A percentile compares a stretch with the other conserved stretches of the same genome.
phyloP scores from a whole-genome alignment of 2,329 filamentous ascomycete species.

The Xylariaceae sp. region DNA sequence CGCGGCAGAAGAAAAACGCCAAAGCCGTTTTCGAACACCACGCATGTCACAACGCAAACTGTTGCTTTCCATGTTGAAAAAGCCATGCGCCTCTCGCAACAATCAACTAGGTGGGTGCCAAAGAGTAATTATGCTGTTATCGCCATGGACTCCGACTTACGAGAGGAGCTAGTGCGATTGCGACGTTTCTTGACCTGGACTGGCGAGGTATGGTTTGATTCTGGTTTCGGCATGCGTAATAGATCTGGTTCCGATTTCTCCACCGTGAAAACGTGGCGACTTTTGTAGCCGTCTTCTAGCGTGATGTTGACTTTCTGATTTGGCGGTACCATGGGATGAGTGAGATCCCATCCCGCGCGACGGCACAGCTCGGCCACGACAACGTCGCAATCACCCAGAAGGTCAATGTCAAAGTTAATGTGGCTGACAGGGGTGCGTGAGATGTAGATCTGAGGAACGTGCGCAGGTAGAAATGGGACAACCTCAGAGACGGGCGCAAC shows the following conservation, averaged over 20 bases:
- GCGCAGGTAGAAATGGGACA: constrained; percentile 75
- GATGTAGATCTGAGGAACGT: constrained; percentile 90
- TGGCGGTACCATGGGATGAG: constrained; percentile 82
- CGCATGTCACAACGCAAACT: neutral
- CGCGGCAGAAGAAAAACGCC: constrained; percentile 1
- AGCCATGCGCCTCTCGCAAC: neutral
- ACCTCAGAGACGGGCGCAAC: constrained; percentile 95
- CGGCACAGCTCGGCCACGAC: constrained; percentile 86
- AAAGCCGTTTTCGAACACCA: constrained; percentile 12
- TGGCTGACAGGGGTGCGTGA: constrained; percentile 83
- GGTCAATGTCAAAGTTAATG: constrained; percentile 94
- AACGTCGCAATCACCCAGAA: constrained; percentile 93
- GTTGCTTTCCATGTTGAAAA: neutral
- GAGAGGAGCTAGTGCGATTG: constrained; percentile 18
- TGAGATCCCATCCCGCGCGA: constrained; percentile 78
- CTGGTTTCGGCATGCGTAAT: neutral
- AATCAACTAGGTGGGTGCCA: neutral
- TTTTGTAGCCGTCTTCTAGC: constrained; percentile 52
- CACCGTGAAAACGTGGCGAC: constrained; percentile 50
- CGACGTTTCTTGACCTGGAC: constrained; percentile 11
- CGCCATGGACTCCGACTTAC: constrained; percentile 10
- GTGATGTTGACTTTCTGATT: constrained; percentile 65
- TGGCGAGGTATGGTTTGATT: neutral
- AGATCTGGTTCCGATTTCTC: neutral
- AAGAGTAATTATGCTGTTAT: constrained; percentile 4